These are phyloP conservation scores for Suhomyces tanzawaensis DNA, from an alignment of 805 yeast species.

Conservation along the genomic window DNA sequence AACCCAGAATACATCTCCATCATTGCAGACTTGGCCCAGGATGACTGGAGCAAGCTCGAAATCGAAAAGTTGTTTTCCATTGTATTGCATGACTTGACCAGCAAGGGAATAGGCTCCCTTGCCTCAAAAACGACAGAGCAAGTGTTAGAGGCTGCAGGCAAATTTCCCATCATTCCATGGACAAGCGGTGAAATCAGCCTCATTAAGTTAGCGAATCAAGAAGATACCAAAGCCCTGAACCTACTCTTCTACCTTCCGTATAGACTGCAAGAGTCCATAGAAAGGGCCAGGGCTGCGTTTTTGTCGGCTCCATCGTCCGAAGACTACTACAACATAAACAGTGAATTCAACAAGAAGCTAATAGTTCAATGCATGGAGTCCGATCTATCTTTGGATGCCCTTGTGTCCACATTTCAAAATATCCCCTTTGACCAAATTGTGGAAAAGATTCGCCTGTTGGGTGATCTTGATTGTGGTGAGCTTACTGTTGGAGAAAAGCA, in stretches of 20 bases:
- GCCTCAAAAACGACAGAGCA: background rate
- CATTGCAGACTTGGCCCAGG: background rate
- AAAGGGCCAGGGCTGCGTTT: background rate
- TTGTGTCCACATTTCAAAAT: constrained; percentile 1
- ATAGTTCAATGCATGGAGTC: background rate
- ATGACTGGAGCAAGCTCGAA: background rate
- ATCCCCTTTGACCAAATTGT: constrained; percentile 6
- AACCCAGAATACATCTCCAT: background rate
- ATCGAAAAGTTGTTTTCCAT: constrained; percentile 1
- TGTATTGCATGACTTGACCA: constrained; percentile 1
- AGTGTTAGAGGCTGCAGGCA: background rate
- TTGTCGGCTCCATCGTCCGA: background rate
- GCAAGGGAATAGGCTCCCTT: background rate
- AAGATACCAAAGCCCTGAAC: background rate
- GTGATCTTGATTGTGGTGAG: constrained; percentile 4
- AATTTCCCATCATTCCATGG: constrained; percentile 2
- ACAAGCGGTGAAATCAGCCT: constrained; percentile 5
- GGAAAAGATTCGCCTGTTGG: background rate
- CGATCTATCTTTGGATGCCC: constrained; percentile 4
- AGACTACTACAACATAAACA: background rate
- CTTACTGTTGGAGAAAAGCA: constrained; percentile 27
- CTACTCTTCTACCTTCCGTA: constrained; percentile 1
- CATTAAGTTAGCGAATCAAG: background rate
- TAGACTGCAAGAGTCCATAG: constrained; percentile 2
- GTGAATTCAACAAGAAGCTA: too few relatives aligned